Evolutionary conservation across 2,329 filamentous ascomycete species (phyloP).

Genomic region (Pseudocercospora macadamiae): DNA sequence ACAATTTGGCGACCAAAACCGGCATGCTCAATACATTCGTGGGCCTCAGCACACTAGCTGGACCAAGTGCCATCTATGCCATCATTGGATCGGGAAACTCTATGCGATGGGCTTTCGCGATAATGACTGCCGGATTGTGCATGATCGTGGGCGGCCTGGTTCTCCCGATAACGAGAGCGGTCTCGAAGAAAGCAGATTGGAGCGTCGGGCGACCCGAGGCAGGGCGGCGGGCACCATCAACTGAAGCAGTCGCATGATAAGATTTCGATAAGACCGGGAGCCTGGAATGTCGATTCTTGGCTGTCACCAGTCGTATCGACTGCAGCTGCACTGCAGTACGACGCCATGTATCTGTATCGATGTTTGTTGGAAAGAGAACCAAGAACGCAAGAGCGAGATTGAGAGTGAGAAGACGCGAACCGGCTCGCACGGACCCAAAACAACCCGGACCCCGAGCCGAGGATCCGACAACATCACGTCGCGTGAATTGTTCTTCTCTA

Average conservation of each 20-base stretch:
- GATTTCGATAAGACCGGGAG: neutral
- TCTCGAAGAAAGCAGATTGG: neutral
- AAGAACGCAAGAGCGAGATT: no score
- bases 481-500: no score
- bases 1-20: conserved; percentile 9
- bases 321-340: no score
- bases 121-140: conserved; percentile 4
- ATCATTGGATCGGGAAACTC: conserved; percentile 1
- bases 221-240: neutral
- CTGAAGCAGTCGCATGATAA: neutral
- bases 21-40: conserved; percentile 11
- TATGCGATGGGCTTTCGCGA: neutral
- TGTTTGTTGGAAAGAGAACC: no score
- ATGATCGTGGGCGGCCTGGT: conserved; percentile 8
- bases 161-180: neutral
- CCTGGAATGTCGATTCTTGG: no score
- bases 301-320: no score
- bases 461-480: no score
- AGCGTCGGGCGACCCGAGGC: neutral
- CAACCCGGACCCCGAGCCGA: no score
- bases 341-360: no score
- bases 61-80: conserved; percentile 9
- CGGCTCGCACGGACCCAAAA: no score
- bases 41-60: conserved; percentile 9
- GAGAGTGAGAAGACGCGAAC: no score